These are phyloP conservation scores for Pouteria glomerata DNA, from an alignment of 148 eudicot species.

Conservation along the genomic window DNA sequence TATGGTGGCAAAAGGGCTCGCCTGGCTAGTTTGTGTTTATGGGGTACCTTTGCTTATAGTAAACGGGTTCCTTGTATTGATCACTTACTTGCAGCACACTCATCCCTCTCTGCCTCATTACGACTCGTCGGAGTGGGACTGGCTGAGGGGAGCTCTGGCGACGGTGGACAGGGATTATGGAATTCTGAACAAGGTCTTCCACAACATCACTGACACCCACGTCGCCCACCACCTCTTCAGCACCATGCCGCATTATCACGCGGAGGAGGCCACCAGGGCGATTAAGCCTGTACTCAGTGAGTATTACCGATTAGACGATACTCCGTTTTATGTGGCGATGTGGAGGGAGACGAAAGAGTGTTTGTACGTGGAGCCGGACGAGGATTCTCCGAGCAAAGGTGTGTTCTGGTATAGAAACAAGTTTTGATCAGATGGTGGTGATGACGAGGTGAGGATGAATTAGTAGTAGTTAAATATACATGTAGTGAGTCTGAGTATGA, in stretches of 20 bases:
- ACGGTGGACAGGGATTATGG: constrained; percentile 56
- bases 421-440: constrained; percentile 9
- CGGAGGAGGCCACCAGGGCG: constrained; percentile 56
- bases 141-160: constrained; percentile 56
- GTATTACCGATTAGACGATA: constrained; percentile 46
- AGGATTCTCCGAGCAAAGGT: constrained; percentile 21
- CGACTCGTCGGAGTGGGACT: constrained; percentile 54
- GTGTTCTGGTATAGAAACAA: constrained; percentile 31
- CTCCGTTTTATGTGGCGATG: constrained; percentile 37
- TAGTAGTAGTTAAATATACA: background rate
- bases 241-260: constrained; percentile 58
- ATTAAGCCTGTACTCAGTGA: constrained; percentile 49
- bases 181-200: constrained; percentile 48
- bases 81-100: constrained; percentile 55
- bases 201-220: constrained; percentile 53
- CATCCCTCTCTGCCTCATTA: constrained; percentile 54
- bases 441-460: too few relatives aligned
- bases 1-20: constrained; percentile 29
- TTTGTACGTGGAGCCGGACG: constrained; percentile 47
- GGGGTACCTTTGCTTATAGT: constrained; percentile 38
- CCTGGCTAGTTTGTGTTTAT: constrained; percentile 35
- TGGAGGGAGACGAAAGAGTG: constrained; percentile 64
- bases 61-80: constrained; percentile 45
- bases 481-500: too few relatives aligned
- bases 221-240: constrained; percentile 57